Evolutionary conservation across 164 flowering plant genomes (phyloP).

Genomic region (Annona cherimola): DNA sequence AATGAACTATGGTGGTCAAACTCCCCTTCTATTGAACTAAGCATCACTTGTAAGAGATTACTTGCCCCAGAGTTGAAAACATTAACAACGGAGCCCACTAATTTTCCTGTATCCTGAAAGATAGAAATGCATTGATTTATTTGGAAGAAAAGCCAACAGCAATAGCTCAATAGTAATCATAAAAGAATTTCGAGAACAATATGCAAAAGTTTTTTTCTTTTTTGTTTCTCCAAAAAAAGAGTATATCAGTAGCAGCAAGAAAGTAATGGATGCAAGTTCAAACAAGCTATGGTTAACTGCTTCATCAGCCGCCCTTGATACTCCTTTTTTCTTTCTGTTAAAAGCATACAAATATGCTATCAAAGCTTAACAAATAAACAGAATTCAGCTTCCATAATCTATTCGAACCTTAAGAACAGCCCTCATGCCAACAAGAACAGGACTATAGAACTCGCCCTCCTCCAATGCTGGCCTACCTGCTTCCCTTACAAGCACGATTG

Average conservation of each 20-base stretch:
- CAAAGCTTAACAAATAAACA: too few species aligned
- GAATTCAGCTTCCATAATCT: background rate
- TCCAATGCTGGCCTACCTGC: slow-evolving; percentile 72
- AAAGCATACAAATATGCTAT: too few species aligned
- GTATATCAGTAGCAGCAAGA: background rate
- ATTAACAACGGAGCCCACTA: slow-evolving; percentile 69
- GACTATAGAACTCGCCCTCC: slow-evolving; percentile 79
- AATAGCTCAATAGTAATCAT: background rate
- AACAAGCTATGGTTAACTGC: too few species aligned
- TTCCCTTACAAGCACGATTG: slow-evolving; percentile 65
- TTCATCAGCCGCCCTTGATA: too few species aligned
- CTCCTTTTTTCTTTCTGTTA: too few species aligned
- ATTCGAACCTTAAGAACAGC: slow-evolving; percentile 75
- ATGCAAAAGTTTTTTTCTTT: background rate
- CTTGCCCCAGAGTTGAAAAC: slow-evolving; percentile 61
- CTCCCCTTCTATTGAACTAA: slow-evolving; percentile 29
- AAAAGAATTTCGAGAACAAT: background rate
- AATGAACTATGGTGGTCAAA: slow-evolving; percentile 27
- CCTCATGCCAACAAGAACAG: slow-evolving; percentile 89
- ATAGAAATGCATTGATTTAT: slow-evolving; percentile 1
- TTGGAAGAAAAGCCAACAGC: background rate
- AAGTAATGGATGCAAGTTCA: too few species aligned
- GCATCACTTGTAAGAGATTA: slow-evolving; percentile 77
- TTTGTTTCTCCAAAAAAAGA: background rate
- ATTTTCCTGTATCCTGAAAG: slow-evolving; percentile 69